Evolutionary conservation across 2,329 filamentous ascomycete genomes (phyloP).

Genomic region (Neopestalotiopsis sp.): DNA sequence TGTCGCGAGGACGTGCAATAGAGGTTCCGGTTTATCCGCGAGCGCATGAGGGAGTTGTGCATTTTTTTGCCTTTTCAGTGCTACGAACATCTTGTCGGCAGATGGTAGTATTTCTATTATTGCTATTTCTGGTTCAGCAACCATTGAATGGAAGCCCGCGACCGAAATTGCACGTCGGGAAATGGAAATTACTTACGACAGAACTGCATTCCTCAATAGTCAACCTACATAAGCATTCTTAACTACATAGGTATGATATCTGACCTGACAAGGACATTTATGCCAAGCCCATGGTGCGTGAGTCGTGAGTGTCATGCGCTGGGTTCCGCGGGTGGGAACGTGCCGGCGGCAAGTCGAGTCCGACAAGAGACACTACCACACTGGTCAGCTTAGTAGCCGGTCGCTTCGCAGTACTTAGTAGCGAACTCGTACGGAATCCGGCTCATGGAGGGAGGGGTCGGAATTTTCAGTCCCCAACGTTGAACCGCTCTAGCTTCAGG

Average conservation of each 20-base stretch:
- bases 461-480: constrained; percentile 1
- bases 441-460: background rate
- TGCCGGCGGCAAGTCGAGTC: background rate
- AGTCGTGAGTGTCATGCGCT: background rate
- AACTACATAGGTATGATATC: background rate
- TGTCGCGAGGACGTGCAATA: too few species aligned
- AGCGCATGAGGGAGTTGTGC: too few species aligned
- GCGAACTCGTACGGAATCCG: background rate
- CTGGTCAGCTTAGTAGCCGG: background rate
- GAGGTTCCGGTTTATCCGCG: too few species aligned
- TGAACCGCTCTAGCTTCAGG: constrained; percentile 10
- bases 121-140: too few species aligned
- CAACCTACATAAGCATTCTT: background rate
- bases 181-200: too few species aligned
- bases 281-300: background rate
- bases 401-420: too few species aligned
- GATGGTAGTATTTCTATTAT: too few species aligned
- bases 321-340: background rate
- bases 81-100: too few species aligned
- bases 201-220: too few species aligned
- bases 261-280: background rate
- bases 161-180: too few species aligned
- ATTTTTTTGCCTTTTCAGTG: too few species aligned
- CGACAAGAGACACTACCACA: background rate
- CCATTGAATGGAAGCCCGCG: too few species aligned